Base-by-base conservation (phyloP, 2,329 filamentous ascomycete species). In the Phyllosticta ampelicida region DNA sequence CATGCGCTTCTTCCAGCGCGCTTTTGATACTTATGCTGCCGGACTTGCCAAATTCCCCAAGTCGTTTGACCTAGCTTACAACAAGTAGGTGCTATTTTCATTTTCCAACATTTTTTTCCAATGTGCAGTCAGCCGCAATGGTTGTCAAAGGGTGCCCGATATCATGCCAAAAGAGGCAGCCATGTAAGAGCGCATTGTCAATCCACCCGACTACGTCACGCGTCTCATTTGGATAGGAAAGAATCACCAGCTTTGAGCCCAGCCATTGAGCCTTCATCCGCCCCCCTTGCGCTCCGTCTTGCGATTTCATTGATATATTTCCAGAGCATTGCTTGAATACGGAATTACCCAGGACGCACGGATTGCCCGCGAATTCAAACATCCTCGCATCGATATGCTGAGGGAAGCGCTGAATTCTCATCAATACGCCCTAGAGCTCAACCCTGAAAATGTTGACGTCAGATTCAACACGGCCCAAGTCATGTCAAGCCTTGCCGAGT, bases 381-480 rank as follows among this genome's bases (percentile, higher is more conserved):
- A 75, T 1, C 74, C 79, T 19, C 70, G 79, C 11, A 65, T 78
- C 2, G 77, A 80, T n/a, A 74, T 84, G 21, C 70, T 89, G 20
- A 74, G 80, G 48, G 77, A 81, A 60, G 81, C 86, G 0, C 70
- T 89, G 21, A 74, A 78, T 23, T 86, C 85, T 1, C 86, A 89
- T 68, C 78, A 78, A 58, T 78, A 80, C 66, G 85, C 86, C 3
- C 71, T 86, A 26, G 70, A 69, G 1, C 68, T 89, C 28, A 78
- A 84, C 20, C 76, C 80, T 53, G 77, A 83, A 48, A 87, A 87
- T 66, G 75, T 84, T 1, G 85, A 90, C 69, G 77, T 82, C 5
- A 73, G 87, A 9, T 90, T 89, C 74, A 90, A 89, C 66, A 85
- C 83, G 5, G 84, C 81, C 1, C 86, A 89, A 69, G 82, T 87